Evolutionary conservation across 2,329 filamentous ascomycete genomes (phyloP), one percentile per base, ranked within the genome.

Genomic region (Alternaria sp.): DNA sequence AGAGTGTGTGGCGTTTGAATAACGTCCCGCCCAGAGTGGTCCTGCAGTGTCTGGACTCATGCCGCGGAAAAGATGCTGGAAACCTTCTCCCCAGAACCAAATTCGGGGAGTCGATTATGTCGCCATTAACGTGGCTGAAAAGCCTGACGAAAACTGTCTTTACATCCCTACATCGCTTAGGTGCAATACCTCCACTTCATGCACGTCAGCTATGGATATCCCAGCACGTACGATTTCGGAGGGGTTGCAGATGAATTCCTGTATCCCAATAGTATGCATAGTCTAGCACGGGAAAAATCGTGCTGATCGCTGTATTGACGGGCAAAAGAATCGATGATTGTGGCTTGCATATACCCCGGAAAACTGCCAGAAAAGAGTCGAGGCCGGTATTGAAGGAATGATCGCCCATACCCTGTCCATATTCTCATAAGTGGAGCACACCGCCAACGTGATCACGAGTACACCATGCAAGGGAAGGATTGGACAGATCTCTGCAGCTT

Each of bases 141-240:
- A 55, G 51, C 51, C 30, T 30, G 43, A 41, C 28, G 44, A 49
- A 57, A 47, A 57, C 8, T n/a, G 20, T 46, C 37, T 49, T 18
- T 4, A n/a, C 25, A 25, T n/a, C 20, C 26, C 50, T 43, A 37
- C 21, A 41, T 55, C 28, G 43, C 21, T 55, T 55, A 28, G 26
- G 41, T 55, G 43, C 30, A 60, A 21, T n/a, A 41, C 26, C 41
- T 28, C 26, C n/a, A 30, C 50, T 41, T 21, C 20, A 46, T 55
- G 50, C 58, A 60, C 43, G 49, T 41, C 20, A 49, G 50, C 58
- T 55, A 37, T 47, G 20, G 20, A 28, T n/a, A 60, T 55, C 21
- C 50, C 25, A 41, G 58, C 28, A 55, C 14, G 47, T 23, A 55
- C 28, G 50, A 54, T 12, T 23, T 46, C 4, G 20, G 18, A 8